Evolutionary conservation across 2,329 filamentous ascomycete species (phyloP), one percentile per base, ranked within the genome.

Genomic region (Ophiostoma piceae): DNA sequence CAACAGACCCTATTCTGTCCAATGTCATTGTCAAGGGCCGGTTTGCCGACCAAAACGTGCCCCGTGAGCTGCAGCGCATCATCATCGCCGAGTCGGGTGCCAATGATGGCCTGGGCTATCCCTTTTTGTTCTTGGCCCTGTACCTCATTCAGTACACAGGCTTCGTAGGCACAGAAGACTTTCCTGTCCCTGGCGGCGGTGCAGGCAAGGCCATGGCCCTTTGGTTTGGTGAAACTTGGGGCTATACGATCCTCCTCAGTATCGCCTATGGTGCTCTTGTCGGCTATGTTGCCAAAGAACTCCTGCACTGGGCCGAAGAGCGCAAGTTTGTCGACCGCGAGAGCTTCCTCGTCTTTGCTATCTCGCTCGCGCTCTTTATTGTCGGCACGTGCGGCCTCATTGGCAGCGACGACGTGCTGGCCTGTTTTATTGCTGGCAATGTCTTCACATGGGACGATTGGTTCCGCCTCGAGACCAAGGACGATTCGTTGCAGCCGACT

Each of bases 381-480:
- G 85, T 92, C 0, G 93, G 93, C 0, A 96, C 92, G 0, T 94
- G 91, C 72, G 93, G 93, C 1, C 85, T 97, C 83, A 85, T 96
- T 67, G 93, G 92, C 0, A 94, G 89, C 47, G 93, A 97, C 76
- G 94, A 97, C 76, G 90, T 97, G 0, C 83, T 97, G 7, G 93
- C 94, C 1, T 96, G 92, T 80, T 97, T 97, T 77, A 89, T 97
- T 74, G 94, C 94, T 1, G 94, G 94, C 1, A 97, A 96, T 76
- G 87, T 87, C 0, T 96, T 97, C 74, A 96, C 92, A 0, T 94
- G 92, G 88, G 93, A 96, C 77, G 92, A 96, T 79, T 96, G 92
- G 92, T 97, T 97, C 79, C 90, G 94, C 0, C 82, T 94, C 0
- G 91, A 96, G 78, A 97, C 94, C 0, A 82, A 90, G 74, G 94